Evolutionary conservation across 108 stramenopile species (phyloP).

Genomic region (Skeletonema grethae): DNA sequence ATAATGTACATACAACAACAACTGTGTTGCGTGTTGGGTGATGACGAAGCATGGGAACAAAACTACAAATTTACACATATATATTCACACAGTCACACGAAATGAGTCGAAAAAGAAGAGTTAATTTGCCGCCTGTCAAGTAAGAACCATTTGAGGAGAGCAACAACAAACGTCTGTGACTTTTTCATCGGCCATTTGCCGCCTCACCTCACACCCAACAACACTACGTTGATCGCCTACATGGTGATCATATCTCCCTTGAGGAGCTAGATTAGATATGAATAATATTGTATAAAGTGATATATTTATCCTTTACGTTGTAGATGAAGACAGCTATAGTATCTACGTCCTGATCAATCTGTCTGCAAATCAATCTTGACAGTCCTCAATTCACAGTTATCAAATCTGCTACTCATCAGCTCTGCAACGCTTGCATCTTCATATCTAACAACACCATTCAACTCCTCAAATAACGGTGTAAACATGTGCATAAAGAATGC

Average conservation of each 20-base stretch:
- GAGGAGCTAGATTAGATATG: slow-evolving; percentile 1
- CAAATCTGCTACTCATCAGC: slow-evolving; percentile 38
- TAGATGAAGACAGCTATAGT: neutral
- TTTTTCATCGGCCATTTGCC: slow-evolving; percentile 7
- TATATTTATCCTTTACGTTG: slow-evolving; percentile 1
- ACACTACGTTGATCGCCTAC: neutral
- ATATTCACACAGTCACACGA: neutral
- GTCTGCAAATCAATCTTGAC: slow-evolving; percentile 35
- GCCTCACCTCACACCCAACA: slow-evolving; percentile 3
- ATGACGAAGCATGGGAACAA: neutral
- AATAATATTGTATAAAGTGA: slow-evolving; percentile 4
- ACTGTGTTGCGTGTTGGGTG: neutral
- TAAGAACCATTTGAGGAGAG: neutral
- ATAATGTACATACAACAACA: slow-evolving; percentile 2
- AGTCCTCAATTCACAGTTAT: slow-evolving; percentile 47
- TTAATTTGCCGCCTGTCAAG: neutral
- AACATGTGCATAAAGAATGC: slow-evolving; percentile 58
- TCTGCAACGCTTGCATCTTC: slow-evolving; percentile 38
- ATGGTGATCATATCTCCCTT: neutral
- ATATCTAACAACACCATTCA: slow-evolving; percentile 40
- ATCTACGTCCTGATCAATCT: neutral
- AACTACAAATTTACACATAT: neutral
- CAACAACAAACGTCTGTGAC: neutral
- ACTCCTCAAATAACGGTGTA: slow-evolving; percentile 44
- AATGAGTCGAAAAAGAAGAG: neutral